These are phyloP conservation scores for Cryptococcus sp. DNA, from an alignment of 1,284 basidiomycete genomes.

Conservation along the genomic window DNA sequence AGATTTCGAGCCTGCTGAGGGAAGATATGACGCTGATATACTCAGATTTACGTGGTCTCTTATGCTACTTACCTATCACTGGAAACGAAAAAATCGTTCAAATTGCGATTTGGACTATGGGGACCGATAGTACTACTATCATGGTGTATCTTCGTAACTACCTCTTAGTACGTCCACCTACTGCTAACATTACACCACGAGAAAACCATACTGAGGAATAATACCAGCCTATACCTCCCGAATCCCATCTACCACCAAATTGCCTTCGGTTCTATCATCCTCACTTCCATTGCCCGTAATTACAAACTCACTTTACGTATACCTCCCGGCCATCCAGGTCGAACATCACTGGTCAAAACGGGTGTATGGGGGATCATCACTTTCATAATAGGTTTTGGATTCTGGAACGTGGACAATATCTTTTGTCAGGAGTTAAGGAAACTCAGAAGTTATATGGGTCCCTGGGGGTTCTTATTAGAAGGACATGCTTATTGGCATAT, in stretches of 20 bases:
- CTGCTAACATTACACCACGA: background rate
- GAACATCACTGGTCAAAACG: conserved; percentile 24
- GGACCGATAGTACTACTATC: conserved; percentile 30
- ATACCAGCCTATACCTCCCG: conserved; percentile 45
- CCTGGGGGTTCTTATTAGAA: conserved; percentile 36
- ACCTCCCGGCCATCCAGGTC: conserved; percentile 18
- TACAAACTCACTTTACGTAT: conserved; percentile 30
- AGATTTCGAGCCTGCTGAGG: background rate
- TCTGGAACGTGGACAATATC: conserved; percentile 56
- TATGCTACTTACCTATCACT: conserved; percentile 38
- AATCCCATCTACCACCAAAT: conserved; percentile 56
- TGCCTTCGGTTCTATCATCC: conserved; percentile 50
- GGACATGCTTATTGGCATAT: conserved; percentile 54
- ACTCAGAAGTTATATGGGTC: conserved; percentile 20
- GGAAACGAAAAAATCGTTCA: conserved; percentile 37
- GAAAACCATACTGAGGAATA: background rate
- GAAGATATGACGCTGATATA: background rate
- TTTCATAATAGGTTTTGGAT: conserved; percentile 48
- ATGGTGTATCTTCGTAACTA: conserved; percentile 40
- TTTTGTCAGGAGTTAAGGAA: conserved; percentile 45
- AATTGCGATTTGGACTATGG: conserved; percentile 28
- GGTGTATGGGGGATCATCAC: conserved; percentile 32
- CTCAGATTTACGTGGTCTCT: conserved; percentile 43
- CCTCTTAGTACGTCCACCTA: conserved; percentile 44
- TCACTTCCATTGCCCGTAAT: conserved; percentile 25